These are phyloP conservation scores for Ustilago nuda DNA, from an alignment of 1,284 basidiomycete genomes.

Conservation along the genomic window DNA sequence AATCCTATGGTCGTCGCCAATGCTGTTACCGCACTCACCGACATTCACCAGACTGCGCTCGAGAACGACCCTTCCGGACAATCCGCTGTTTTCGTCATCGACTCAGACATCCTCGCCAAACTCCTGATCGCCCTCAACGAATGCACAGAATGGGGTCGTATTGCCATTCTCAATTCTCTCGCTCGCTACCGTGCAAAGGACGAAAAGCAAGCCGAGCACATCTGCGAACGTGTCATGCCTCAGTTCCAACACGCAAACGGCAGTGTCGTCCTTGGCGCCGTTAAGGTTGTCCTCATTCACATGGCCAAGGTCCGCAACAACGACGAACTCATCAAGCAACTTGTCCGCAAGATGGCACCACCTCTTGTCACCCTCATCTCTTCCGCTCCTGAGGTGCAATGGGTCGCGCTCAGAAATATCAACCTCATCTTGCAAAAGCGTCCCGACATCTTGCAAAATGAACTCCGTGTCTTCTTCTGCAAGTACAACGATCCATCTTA, in stretches of 20 bases:
- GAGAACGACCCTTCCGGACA: constrained; percentile 49
- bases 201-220: constrained; percentile 92
- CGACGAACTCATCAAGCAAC: constrained; percentile 86
- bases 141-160: constrained; percentile 98
- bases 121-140: constrained; percentile 95
- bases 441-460: constrained; percentile 86
- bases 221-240: constrained; percentile 96
- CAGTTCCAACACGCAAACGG: constrained; percentile 98
- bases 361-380: constrained; percentile 80
- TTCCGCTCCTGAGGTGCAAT: constrained; percentile 81
- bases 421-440: constrained; percentile 94
- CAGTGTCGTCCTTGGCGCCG: constrained; percentile 90
- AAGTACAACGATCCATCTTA: constrained; percentile 99
- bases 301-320: constrained; percentile 73
- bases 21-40: constrained; percentile 89
- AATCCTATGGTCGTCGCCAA: constrained; percentile 99
- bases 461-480: constrained; percentile 99
- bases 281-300: constrained; percentile 91
- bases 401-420: constrained; percentile 96
- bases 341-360: constrained; percentile 96
- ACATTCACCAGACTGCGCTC: constrained; percentile 79
- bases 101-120: constrained; percentile 83
- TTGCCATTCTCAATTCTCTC: constrained; percentile 88
- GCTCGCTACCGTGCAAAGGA: constrained; percentile 85
- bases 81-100: constrained; percentile 82